phyloP scores from a whole-genome alignment of 805 yeast species.

The Metschnikowia bowlesiae region DNA sequence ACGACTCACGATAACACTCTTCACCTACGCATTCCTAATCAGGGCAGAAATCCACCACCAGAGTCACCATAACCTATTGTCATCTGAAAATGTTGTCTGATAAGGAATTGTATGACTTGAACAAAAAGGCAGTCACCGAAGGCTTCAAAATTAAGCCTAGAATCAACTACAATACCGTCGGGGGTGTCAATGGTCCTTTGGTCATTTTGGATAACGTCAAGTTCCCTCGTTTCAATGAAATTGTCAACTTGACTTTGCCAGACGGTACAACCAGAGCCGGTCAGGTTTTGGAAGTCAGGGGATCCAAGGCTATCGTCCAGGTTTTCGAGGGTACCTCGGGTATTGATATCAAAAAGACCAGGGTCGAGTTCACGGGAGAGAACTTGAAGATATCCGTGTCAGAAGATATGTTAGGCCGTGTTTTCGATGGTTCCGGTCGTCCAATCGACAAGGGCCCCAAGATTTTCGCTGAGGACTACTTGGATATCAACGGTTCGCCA shows the following conservation, averaged over 20 bases:
- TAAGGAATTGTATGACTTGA: constrained; percentile 59
- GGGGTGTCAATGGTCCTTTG: constrained; percentile 97
- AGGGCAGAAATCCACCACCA: constrained; percentile 1
- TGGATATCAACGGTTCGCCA: constrained; percentile 98
- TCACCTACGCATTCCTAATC: constrained; percentile 3
- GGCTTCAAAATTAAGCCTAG: constrained; percentile 91
- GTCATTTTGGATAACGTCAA: constrained; percentile 58
- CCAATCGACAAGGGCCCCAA: constrained; percentile 98
- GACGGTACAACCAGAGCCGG: constrained; percentile 95
- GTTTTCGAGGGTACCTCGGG: constrained; percentile 99
- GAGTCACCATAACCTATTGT: background rate
- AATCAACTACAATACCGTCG: constrained; percentile 90
- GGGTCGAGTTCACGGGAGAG: constrained; percentile 96
- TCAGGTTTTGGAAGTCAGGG: constrained; percentile 96
- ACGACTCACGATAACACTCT: constrained; percentile 15
- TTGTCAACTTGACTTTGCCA: constrained; percentile 93
- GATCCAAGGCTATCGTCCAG: constrained; percentile 95
- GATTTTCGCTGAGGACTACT: constrained; percentile 96
- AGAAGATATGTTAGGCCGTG: constrained; percentile 96
- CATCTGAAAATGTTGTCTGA: constrained; percentile 31
- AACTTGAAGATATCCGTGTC: constrained; percentile 90
- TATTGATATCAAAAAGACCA: constrained; percentile 95
- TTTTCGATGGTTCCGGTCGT: constrained; percentile 98
- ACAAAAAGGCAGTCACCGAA: constrained; percentile 87
- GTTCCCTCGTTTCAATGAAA: constrained; percentile 79